Base-by-base conservation (phyloP, 805 yeast species). In the Myxozyma melibiosi region DNA sequence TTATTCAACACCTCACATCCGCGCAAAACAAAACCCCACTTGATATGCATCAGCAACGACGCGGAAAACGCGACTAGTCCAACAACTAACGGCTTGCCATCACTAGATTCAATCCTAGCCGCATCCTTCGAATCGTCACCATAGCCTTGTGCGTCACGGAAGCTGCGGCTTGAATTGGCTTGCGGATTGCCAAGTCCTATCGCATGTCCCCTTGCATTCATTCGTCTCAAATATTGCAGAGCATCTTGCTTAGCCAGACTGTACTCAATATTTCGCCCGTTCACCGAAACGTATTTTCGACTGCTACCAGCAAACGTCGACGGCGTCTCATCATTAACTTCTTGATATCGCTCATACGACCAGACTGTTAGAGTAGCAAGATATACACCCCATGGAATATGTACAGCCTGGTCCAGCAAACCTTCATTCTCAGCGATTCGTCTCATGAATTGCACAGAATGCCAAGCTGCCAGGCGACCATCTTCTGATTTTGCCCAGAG, bases 331-430 rank as follows among this genome's bases (percentile, higher is more conserved):
- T 31, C 45, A 18, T 51, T 49, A 18, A 30, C 51, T 6, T 42
- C 57, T 18, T 49, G 55, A 22, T 52, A 59, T n/a, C 51, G 20
- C 46, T 68, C 71, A 41, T 63, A 68, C 8, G 70, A 65, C 68
- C 70, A 68, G 5, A 67, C 57, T 5, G 71, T 67, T 16, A 68
- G 53, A 11, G 66, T 56, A 7, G 70, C 65, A 14, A 67, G 58
- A 45, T 66, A 68, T 14, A 63, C 60, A 20, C 71, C 64, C 71
- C 71, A 68, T 6, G 70, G 68, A 16, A 68, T 56, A 18, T 65
- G 68, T 27, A 65, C 70, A 4, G 69, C 67, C 35, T 63, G 60
- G 34, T 64, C 65, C 2, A 68, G 62, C 6, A 66, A 47, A 2
- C 57, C 40, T 35, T 65, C 65, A 35, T 63, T 65, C 35, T 58